Base-by-base conservation (phyloP, 805 yeast genomes). In the Ogataea paradorogensis region DNA sequence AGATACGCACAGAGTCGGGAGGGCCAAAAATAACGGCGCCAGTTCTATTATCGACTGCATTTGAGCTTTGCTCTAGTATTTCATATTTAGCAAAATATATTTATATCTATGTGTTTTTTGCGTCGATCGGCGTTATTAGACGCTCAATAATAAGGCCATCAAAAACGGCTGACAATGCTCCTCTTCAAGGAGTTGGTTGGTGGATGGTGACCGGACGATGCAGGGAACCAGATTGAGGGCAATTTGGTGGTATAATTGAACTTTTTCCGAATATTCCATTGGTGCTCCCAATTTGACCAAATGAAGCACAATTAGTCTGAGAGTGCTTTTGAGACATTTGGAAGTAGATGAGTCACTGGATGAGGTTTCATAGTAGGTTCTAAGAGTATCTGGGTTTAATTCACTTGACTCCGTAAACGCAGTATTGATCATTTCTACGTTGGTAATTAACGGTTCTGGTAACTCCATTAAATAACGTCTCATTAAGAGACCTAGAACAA, bases 1-100 rank as follows among this genome's bases (percentile, higher is more conserved):
- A 2, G 69, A 63, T 10, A 59, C 53, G 28, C 58, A 43, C 11
- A 65, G 44, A 0, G 65, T 59, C 10, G 69, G 68, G 8, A 65
- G 40, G 1, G 67, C 52, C 30, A 65, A 35, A 29, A 59, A 59
- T 22, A 62, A 36, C 5, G 69, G 69, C 0, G 66, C 55, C 14
- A 56, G 43, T 25, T 60, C 64, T 7, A 58, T 42, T 15, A 38
- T n/a, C 9, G 26, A 34, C n/a, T 38, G 33, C 32, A 38, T 38
- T 27, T 31, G 13, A 20, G 30, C 29, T 7, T 13, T 16, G 36
- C 22, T 27, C 41, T 31, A 26, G 33, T 31, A 31, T 38, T 32
- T 30, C 35, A 31, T 37, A 16, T 25, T 26, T 15, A 24, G 26
- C 23, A 23, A 30, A 36, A 36, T 20, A 27, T 13, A 23, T 24